Percentiles rank a stretch among this genome's conserved stretches.
These are phyloP conservation scores for Xanthoconium purpureum DNA, from an alignment of 768 basidiomycete species.

Conservation along the genomic window DNA sequence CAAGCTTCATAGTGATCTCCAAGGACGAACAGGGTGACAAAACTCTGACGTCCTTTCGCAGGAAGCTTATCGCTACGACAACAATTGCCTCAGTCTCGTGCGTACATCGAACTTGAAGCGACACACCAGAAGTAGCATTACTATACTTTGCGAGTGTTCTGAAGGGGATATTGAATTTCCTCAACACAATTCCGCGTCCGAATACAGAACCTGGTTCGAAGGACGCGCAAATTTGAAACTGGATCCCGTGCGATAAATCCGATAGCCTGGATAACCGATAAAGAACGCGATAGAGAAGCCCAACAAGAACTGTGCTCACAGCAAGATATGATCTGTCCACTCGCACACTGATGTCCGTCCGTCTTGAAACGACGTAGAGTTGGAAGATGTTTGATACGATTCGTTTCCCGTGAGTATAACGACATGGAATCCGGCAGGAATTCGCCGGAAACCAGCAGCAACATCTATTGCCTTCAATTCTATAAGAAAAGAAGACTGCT, in stretches of 20 bases:
- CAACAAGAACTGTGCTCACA: too few species aligned
- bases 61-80: not conserved
- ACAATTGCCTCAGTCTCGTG: not conserved
- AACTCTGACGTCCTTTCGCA: not conserved
- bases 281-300: too few species aligned
- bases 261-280: too few species aligned
- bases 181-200: not conserved
- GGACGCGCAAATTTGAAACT: not conserved
- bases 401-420: not conserved
- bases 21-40: not conserved
- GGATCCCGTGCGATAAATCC: not conserved
- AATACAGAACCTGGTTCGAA: not conserved
- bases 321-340: too few species aligned
- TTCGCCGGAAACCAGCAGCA: too few species aligned
- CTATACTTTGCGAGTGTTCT: not conserved
- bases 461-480: not conserved
- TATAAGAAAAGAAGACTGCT: not conserved
- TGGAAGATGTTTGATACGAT: not conserved
- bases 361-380: too few species aligned
- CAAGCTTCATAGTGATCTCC: not conserved
- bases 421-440: too few species aligned
- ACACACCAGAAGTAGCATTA: not conserved
- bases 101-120: too few species aligned
- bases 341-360: too few species aligned
- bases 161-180: not conserved